Evolutionary conservation across 169 alveolate species (phyloP).

Genomic region (Plasmodium coatneyi): DNA sequence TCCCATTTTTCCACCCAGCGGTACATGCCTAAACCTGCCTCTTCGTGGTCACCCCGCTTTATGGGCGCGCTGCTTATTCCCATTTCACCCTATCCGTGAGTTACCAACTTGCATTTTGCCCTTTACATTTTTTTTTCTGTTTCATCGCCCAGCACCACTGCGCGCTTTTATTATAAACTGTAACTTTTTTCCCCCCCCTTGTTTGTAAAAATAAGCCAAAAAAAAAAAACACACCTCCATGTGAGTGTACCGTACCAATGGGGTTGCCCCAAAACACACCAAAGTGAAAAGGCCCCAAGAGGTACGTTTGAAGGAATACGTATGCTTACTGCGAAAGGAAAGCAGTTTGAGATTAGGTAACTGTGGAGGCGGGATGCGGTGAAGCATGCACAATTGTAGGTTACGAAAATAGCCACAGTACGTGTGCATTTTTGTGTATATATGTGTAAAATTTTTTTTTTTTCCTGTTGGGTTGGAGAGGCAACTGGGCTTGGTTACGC

Average conservation of each 20-base stretch:
- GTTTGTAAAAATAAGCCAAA: not conserved
- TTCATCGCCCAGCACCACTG: not conserved
- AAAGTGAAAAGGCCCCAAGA: not conserved
- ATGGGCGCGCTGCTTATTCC: not conserved
- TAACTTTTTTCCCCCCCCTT: not conserved
- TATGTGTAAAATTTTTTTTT: not conserved
- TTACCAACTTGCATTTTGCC: not conserved
- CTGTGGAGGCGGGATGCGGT: not conserved
- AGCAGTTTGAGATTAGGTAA: not conserved
- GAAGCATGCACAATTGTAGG: not conserved
- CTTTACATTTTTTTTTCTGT: not conserved
- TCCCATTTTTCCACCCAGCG: not conserved
- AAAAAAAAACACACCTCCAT: not conserved
- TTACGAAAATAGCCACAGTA: not conserved
- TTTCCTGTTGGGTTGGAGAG: not conserved
- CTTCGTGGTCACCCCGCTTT: not conserved
- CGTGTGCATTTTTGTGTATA: not conserved
- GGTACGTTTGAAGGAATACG: not conserved
- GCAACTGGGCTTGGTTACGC: not conserved
- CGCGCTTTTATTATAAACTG: not conserved
- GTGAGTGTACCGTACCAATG: not conserved
- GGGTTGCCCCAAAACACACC: not conserved
- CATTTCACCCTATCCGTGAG: not conserved
- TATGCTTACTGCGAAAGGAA: not conserved
- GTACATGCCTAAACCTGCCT: not conserved